phyloP scores from a whole-genome alignment of 306 rosid species.

The Sechiopsis laciniata region DNA sequence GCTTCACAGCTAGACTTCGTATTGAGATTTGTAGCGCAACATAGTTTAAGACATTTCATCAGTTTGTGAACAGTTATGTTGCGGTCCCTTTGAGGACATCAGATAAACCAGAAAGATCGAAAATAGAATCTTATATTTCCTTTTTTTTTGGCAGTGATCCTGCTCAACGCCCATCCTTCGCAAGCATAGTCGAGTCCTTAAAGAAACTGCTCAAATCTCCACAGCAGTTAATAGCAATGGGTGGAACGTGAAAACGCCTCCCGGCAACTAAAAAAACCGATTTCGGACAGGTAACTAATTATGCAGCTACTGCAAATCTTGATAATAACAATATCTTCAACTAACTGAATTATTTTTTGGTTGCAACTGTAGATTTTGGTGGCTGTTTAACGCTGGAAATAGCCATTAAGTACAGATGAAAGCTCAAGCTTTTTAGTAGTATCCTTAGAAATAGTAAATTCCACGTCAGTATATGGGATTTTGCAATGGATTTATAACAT shows the following conservation, averaged over 20 bases:
- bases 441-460: slow-evolving; percentile 1
- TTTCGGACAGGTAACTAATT: slow-evolving; percentile 28
- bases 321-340: slow-evolving; percentile 22
- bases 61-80: too few species aligned
- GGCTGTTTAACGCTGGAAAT: slow-evolving; percentile 14
- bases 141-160: slow-evolving; percentile 59
- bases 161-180: slow-evolving; percentile 59
- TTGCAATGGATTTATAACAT: slow-evolving; percentile 14
- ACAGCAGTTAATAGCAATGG: slow-evolving; percentile 53
- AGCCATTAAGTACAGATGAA: slow-evolving; percentile 12
- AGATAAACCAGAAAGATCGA: neutral
- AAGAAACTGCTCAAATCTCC: slow-evolving; percentile 88
- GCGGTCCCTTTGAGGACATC: too few species aligned
- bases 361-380: slow-evolving; percentile 31
- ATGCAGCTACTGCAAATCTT: slow-evolving; percentile 24
- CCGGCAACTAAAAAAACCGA: slow-evolving; percentile 22
- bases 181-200: slow-evolving; percentile 59
- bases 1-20: too few species aligned
- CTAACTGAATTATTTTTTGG: slow-evolving; percentile 26
- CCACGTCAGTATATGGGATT: slow-evolving; percentile 1
- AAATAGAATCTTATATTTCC: slow-evolving; percentile 9
- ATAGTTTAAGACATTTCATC: too few species aligned
- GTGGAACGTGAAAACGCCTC: slow-evolving; percentile 26
- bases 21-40: too few species aligned
- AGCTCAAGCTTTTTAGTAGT: slow-evolving; percentile 12